Evolutionary conservation across 148 eudicot species (phyloP).

Genomic region (Nepenthes mirabilis): DNA sequence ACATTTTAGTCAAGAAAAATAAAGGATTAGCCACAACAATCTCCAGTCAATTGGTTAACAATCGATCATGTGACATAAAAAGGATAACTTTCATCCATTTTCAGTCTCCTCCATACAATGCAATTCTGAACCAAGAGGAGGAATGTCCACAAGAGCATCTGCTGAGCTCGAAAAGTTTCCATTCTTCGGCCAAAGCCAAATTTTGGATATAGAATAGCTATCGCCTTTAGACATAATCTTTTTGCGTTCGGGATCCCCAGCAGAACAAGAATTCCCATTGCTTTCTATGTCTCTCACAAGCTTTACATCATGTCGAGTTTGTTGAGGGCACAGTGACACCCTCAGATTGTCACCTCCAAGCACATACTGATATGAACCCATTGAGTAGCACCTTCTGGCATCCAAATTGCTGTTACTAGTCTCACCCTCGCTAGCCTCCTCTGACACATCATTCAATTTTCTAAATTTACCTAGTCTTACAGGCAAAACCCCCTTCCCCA

Average conservation of each 20-base stretch:
- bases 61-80: no score
- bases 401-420: constrained; percentile 17
- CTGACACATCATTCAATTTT: constrained; percentile 8
- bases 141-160: constrained; percentile 4
- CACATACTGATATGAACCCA: constrained; percentile 30
- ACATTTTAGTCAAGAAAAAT: no score
- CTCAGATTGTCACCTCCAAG: constrained; percentile 14
- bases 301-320: constrained; percentile 2
- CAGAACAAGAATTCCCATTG: not conserved
- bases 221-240: constrained; percentile 17
- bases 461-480: constrained; percentile 31
- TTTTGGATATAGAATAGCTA: constrained; percentile 31
- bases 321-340: constrained; percentile 12
- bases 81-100: constrained; percentile 4
- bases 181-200: constrained; percentile 30
- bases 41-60: no score
- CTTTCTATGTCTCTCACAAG: constrained; percentile 5
- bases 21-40: no score
- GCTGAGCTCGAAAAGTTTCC: constrained; percentile 18
- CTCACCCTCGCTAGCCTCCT: constrained; percentile 5
- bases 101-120: constrained; percentile 6
- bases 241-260: constrained; percentile 5
- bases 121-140: constrained; percentile 8
- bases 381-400: constrained; percentile 29
- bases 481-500: constrained; percentile 7